phyloP scores from a whole-genome alignment of 805 yeast genomes.

The Nakazawaea sp. region DNA sequence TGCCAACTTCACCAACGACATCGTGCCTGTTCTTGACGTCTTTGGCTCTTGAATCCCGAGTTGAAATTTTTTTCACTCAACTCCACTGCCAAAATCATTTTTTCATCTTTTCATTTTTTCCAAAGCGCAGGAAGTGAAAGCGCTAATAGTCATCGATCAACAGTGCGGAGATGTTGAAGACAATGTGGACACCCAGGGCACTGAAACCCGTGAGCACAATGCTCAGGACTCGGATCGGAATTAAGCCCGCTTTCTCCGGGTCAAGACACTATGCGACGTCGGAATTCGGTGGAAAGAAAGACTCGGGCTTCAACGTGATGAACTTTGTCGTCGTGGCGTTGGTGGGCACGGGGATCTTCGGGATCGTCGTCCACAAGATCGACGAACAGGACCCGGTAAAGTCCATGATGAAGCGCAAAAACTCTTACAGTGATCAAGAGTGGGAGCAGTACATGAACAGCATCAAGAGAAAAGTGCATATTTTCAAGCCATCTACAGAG shows the following conservation, averaged over 20 bases:
- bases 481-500: conserved; percentile 15
- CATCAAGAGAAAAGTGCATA: conserved; percentile 23
- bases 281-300: conserved; percentile 13
- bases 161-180: too few species aligned
- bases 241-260: background rate
- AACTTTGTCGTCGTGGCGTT: conserved; percentile 35
- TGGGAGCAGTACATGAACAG: conserved; percentile 31
- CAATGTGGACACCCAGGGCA: background rate
- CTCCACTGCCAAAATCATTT: too few species aligned
- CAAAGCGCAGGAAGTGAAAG: too few species aligned
- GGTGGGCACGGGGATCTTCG: conserved; percentile 36
- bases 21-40: too few species aligned
- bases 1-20: conserved; percentile 85
- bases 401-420: conserved; percentile 25
- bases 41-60: too few species aligned
- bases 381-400: conserved; percentile 23
- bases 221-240: background rate
- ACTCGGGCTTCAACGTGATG: conserved; percentile 30
- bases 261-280: conserved; percentile 1
- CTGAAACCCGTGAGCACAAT: background rate
- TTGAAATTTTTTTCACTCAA: too few species aligned
- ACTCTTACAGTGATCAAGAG: conserved; percentile 40
- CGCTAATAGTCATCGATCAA: too few species aligned
- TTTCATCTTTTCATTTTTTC: too few species aligned
- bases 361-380: conserved; percentile 22